Conservation (phyloP, 371 early-diverging fungal species). For the Syncephalastrum sp. region DNA sequence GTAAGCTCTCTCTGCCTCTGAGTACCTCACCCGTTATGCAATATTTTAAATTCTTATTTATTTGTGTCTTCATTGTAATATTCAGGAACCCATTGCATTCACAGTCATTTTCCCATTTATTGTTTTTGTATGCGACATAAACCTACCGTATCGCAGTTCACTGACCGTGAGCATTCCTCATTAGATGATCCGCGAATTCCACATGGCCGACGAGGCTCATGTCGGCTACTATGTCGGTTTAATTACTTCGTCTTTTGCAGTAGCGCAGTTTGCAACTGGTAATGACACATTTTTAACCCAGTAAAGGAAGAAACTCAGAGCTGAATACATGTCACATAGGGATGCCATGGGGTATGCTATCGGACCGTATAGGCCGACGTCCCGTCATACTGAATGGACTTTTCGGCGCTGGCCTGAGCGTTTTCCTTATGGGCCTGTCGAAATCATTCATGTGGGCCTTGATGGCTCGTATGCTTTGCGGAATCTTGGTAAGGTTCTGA, state of each 20-base stretch:
- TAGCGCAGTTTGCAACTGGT: conserved; percentile 60
- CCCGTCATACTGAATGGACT: conserved; percentile 83
- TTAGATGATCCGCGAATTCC: conserved; percentile 63
- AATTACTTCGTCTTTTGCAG: conserved; percentile 62
- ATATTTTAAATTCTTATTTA: neutral
- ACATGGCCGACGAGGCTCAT: conserved; percentile 48
- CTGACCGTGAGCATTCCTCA: conserved; percentile 8
- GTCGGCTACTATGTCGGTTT: conserved; percentile 71
- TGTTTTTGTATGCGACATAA: conserved; percentile 33
- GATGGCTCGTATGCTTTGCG: conserved; percentile 64
- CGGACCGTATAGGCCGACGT: conserved; percentile 70
- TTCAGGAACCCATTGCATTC: conserved; percentile 61
- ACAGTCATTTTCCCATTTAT: conserved; percentile 66
- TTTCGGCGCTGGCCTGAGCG: conserved; percentile 66
- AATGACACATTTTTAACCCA: conserved; percentile 10
- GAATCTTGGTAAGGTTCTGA: conserved; percentile 57
- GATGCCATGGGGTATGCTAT: conserved; percentile 62
- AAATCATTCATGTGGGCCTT: conserved; percentile 70
- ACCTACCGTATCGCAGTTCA: no score
- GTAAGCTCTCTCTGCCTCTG: conserved; percentile 15
- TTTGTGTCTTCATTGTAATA: conserved; percentile 22
- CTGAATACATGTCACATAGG: conserved; percentile 12
- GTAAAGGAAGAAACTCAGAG: no score
- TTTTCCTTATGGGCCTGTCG: conserved; percentile 76
- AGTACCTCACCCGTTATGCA: neutral